Percentiles rank a stretch among this genome's conserved stretches.
phyloP scores from a whole-genome alignment of 1,284 basidiomycete species.

The Papiliotrema laurentii region DNA sequence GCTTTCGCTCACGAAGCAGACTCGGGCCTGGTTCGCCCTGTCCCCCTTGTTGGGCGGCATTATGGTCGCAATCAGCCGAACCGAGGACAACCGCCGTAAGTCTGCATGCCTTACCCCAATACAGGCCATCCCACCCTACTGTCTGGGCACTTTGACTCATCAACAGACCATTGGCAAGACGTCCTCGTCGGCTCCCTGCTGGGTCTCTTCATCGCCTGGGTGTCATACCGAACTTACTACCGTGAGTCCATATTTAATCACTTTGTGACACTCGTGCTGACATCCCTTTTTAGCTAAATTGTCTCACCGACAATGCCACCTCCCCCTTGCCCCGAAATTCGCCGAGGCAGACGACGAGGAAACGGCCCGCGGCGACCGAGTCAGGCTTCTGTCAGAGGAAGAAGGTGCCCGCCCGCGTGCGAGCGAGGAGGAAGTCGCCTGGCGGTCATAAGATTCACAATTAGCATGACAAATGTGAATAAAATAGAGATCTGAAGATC shows the following conservation, averaged over 20 bases:
- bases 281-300: conserved; percentile 28
- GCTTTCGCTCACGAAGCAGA: conserved; percentile 48
- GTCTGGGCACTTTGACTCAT: not conserved
- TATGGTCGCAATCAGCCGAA: conserved; percentile 84
- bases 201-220: conserved; percentile 68
- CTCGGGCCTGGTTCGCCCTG: conserved; percentile 78
- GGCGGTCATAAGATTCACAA: conserved; percentile 18
- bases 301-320: conserved; percentile 55
- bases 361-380: conserved; percentile 11
- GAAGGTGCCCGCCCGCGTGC: conserved; percentile 17
- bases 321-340: conserved; percentile 66
- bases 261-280: not conserved
- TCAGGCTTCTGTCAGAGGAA: conserved; percentile 29
- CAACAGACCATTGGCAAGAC: conserved; percentile 79
- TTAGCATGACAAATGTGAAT: no score
- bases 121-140: not conserved
- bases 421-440: conserved; percentile 39
- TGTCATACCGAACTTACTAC: conserved; percentile 64
- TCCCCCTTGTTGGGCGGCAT: conserved; percentile 72
- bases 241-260: not conserved
- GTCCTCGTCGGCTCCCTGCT: conserved; percentile 74
- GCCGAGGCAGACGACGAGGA: conserved; percentile 22
- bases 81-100: conserved; percentile 81
- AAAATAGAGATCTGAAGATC: no score
- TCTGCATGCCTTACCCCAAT: conserved; percentile 14